Evolutionary conservation across 441 rosid genomes (phyloP).

Genomic region (Adansonia rubrostipa): DNA sequence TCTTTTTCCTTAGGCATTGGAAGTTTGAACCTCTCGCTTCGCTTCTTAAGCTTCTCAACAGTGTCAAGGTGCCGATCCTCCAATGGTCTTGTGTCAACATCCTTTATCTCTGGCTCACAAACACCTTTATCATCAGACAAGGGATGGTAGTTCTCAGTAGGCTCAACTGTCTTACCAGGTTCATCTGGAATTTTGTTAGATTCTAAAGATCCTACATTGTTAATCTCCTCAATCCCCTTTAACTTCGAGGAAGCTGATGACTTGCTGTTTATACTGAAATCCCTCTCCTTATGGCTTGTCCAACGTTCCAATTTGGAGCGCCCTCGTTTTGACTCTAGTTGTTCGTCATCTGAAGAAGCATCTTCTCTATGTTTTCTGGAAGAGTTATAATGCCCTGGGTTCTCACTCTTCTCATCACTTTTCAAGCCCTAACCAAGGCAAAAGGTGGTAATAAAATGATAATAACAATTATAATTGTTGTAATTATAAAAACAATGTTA

Average conservation of each 20-base stretch:
- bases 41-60: slow-evolving; percentile 95
- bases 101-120: slow-evolving; percentile 58
- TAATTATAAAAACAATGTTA: slow-evolving; percentile 25
- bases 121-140: slow-evolving; percentile 54
- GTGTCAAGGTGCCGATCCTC: slow-evolving; percentile 88
- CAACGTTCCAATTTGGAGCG: slow-evolving; percentile 95
- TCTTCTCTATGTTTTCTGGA: slow-evolving; percentile 66
- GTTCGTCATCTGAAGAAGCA: slow-evolving; percentile 80
- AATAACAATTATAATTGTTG: not conserved
- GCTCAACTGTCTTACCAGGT: slow-evolving; percentile 43
- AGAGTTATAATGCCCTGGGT: slow-evolving; percentile 47
- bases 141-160: slow-evolving; percentile 46
- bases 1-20: slow-evolving; percentile 94
- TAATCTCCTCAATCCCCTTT: slow-evolving; percentile 60
- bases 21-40: slow-evolving; percentile 96
- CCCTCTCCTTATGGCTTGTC: slow-evolving; percentile 93
- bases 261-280: slow-evolving; percentile 59
- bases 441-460: slow-evolving; percentile 28
- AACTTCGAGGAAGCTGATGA: slow-evolving; percentile 66
- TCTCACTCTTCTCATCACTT: slow-evolving; percentile 49
- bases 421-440: slow-evolving; percentile 64
- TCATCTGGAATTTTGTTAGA: slow-evolving; percentile 41
- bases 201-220: slow-evolving; percentile 48
- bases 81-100: slow-evolving; percentile 52
- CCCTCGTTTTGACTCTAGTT: slow-evolving; percentile 74